Evolutionary conservation across 1,139 yeast species (phyloP), one percentile per base, ranked within the genome.

Genomic region (Kurtzmaniella quercitrusa): DNA sequence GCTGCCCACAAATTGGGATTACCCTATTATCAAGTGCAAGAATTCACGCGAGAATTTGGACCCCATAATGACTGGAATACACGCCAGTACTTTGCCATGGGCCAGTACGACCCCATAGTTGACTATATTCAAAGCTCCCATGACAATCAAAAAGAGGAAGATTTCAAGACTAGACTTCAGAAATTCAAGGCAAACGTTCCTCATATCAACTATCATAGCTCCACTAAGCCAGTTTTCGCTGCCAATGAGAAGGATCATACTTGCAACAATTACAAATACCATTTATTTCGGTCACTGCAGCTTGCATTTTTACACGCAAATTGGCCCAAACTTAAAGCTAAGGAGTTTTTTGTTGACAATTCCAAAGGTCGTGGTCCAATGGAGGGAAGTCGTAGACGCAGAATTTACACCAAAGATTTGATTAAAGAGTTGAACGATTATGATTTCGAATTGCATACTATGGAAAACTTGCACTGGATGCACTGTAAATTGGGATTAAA

Each of bases 11-110:
- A 64, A 23, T 63, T 76, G 45, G 57, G 61, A 1, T 64, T 68
- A 42, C 76, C 80, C 2, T 78, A 66, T 53, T 80, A 78, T 54
- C 84, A 80, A 56, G 80, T 78, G 11, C 65, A 68, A 45, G 74
- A 69, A 46, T 66, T 61, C 50, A 62, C 53, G 47, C 54, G 71
- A 41, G 71, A 63, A 49, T 65, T 66, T 46, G 72, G 69, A 18
- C 70, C 71, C 3, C 53, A 53, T 36, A 42, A 38, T 2, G 41
- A 45, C 12, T 41, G 49, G 4, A 51, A 54, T 12, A 60, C 57
- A 43, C 68, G 58, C 44, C 62, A 65, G 36, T 51, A 56, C 33
- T 65, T 54, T 43, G 71, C 61, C 6, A 65, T 66, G 71, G 72
- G 71, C 16, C 72, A 66, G 45, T 66, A 64, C 43, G 68, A 66